Conservation (phyloP, 495 filamentous ascomycete species). For the Lasiosphaeriaceae sp. region DNA sequence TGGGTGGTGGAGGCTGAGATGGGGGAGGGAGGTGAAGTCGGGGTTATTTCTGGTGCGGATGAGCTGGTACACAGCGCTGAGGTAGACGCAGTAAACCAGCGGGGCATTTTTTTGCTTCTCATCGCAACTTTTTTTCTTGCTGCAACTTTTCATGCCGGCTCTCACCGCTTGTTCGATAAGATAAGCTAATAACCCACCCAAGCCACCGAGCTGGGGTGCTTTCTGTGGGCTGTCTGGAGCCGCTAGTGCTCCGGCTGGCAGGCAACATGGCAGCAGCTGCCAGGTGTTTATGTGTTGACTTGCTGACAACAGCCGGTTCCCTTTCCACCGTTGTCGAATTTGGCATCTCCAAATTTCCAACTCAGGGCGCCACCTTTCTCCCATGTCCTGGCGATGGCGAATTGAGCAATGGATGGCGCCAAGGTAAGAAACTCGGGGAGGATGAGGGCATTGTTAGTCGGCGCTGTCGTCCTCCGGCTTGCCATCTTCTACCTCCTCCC, state of each 20-base stretch:
- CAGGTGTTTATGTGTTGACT: not conserved
- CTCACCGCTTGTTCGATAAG: constrained; percentile 28
- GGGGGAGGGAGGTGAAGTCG: constrained; percentile 4
- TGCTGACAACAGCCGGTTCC: no score
- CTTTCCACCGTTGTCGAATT: not conserved
- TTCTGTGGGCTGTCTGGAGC: not conserved
- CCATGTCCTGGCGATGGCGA: constrained; percentile 22
- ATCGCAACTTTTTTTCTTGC: constrained; percentile 32
- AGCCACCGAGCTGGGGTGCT: not conserved
- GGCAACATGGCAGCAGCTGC: not conserved
- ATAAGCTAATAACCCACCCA: constrained; percentile 15
- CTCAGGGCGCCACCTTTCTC: not conserved
- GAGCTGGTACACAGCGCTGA: not conserved
- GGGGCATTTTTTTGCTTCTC: constrained; percentile 11
- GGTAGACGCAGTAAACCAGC: constrained; percentile 6
- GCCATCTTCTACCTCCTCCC: constrained; percentile 79
- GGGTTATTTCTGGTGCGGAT: not conserved
- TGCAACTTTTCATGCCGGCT: constrained; percentile 26
- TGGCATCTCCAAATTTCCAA: constrained; percentile 5
- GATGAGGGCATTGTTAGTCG: constrained; percentile 69
- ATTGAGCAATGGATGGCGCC: constrained; percentile 43
- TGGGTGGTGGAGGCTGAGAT: constrained; percentile 1
- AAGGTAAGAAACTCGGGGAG: constrained; percentile 51
- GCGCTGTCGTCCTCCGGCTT: constrained; percentile 74
- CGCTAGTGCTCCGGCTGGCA: no score